Base-by-base conservation (phyloP, 2,329 filamentous ascomycete species). In the Coleophoma cylindrospora region DNA sequence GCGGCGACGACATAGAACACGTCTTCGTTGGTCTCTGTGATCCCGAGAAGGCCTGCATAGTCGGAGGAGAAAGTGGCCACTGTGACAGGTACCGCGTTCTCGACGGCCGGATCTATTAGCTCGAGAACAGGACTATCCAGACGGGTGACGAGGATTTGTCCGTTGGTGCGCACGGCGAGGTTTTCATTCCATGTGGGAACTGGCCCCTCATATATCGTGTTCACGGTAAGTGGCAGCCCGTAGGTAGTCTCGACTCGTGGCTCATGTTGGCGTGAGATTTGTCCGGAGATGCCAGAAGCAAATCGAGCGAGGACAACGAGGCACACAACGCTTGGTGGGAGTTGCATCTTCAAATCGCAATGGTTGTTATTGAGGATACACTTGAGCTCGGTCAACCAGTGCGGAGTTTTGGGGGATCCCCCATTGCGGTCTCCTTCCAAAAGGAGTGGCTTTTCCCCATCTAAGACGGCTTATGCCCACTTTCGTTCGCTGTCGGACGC, bases 151-250 rank as follows among this genome's bases (percentile, higher is more conserved):
- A 70, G 61, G 17, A 70, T 53, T 22, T 64, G 60, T 22, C 64
- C 66, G 41, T 68, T 68, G n/a, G 57, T 44, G n/a, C 62, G 65
- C 2, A 66, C 47, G 7, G 60, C 63, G 32, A 71, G 55, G 45
- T 71, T 70, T 51, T 71, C 68, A 27, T 27, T 32, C 45, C 45
- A 47, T 21, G 40, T 41, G 17, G 40, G 40, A 13, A 41, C 15
- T 12, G 40, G 12, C 21, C 40, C 40, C 22, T 41, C n/a, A 9
- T 21, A 41, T 17, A 41, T 17, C 12, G 40, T 41, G 15, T 41
- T 41, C 14, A 41, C 40, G 9, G 40, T 22, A n/a, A 41, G 22
- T 41, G 40, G 40, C 17, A 41, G 40, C 5, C 12, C 22, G 8
- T n/a, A 17, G 7, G 13, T 41, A 10, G 4, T 41, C 14, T n/a